Evolutionary conservation across 2,329 filamentous ascomycete genomes (phyloP), one percentile per base, ranked within the genome.

Genomic region (Thielaviopsis ethacetica): DNA sequence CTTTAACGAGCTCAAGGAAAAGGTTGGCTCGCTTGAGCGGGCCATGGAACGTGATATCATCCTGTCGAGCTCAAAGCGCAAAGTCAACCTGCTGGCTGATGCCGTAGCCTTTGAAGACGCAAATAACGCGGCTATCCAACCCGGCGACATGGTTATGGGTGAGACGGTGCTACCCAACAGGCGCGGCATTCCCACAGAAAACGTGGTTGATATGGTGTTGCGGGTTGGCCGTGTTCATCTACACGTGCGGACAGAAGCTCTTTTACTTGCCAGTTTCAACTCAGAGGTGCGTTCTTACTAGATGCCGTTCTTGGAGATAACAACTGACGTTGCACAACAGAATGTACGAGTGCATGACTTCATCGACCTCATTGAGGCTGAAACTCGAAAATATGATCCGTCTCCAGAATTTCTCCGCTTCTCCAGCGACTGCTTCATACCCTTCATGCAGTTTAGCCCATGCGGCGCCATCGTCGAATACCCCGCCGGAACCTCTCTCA

Each of bases 1-100:
- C 64, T 74, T 90, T 58, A 85, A 83, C 3, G 83, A 88, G 66
- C 84, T 90, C 68, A 90, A 90, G 71, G 86, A 90, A 68, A 84
- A 85, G 69, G 86, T 89, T 69, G 85, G 84, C 26, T 81, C 79
- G 9, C 71, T 89, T 19, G 86, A 89, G 70, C 76, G 81, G 57
- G 79, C 83, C 59, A 74, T 89, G 5, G 86, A 88, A 68, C 73
- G 82, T 51, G 83, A 87, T 67, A 79, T 86, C 30, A 81, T 80
- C 17, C 76, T 76, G 59, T 41, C 53, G 5, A 30, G n/a, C 12
- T 34, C 57, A 9, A 54, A 73, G 71, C 12, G 49, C n/a, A 22
- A 27, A 68, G 3, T 65, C 64, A 7, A 64, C 65, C 17, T 57
- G 65, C 67, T 75, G 13, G 75, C 73, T 54, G 78, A 79, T 58